Evolutionary conservation across 352 stramenopile species (phyloP).

Genomic region (Lagenidium giganteum): DNA sequence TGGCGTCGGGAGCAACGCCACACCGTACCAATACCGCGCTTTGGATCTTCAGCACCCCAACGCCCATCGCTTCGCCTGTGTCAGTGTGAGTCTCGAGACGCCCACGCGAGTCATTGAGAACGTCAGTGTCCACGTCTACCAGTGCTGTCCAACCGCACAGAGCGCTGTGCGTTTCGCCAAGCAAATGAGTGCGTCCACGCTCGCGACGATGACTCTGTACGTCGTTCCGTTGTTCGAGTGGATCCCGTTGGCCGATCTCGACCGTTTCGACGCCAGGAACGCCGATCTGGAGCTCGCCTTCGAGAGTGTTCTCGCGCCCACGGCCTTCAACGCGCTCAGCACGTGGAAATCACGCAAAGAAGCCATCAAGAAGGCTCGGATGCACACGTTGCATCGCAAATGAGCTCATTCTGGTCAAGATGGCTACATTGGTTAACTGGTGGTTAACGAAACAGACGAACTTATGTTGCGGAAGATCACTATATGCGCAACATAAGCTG

Average conservation of each 20-base stretch:
- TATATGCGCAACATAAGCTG: constrained; percentile 3
- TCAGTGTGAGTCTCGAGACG: constrained; percentile 37
- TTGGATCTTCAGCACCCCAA: constrained; percentile 42
- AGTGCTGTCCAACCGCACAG: constrained; percentile 75
- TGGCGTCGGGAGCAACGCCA: neutral
- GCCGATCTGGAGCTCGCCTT: constrained; percentile 61
- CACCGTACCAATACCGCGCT: constrained; percentile 36
- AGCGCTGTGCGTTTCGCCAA: constrained; percentile 70
- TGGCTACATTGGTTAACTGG: neutral
- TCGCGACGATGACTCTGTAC: constrained; percentile 37
- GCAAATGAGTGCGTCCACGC: constrained; percentile 38
- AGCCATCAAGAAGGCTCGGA: constrained; percentile 41
- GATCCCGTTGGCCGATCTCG: constrained; percentile 58
- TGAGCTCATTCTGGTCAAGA: too few relatives aligned
- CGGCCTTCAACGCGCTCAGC: constrained; percentile 22
- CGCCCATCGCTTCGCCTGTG: constrained; percentile 70
- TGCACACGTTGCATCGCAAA: constrained; percentile 4
- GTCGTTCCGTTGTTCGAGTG: constrained; percentile 82
- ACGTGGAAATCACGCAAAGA: constrained; percentile 72
- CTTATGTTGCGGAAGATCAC: neutral
- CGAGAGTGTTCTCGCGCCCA: constrained; percentile 33
- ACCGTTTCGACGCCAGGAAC: constrained; percentile 61
- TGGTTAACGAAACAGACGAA: neutral
- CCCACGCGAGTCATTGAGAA: constrained; percentile 33
- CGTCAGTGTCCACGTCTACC: constrained; percentile 68